Percentiles rank a stretch among this genome's conserved stretches.
These are phyloP conservation scores for Kwoniella shivajii DNA, from an alignment of 1,284 basidiomycete genomes.

Conservation along the genomic window DNA sequence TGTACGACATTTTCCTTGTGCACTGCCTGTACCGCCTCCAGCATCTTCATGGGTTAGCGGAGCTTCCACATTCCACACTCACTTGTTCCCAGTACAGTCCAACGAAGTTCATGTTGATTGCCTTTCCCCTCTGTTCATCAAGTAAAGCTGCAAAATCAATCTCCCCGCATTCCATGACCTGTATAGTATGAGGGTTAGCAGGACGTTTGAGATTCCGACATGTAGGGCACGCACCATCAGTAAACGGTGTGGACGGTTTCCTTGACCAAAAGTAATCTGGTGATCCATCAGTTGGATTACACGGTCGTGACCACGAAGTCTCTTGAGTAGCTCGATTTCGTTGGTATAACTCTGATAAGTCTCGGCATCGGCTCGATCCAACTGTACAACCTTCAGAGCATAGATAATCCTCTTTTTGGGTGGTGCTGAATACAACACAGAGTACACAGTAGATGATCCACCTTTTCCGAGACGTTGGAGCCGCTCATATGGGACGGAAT, in stretches of 20 bases:
- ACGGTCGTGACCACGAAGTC: conserved; percentile 80
- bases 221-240: conserved; percentile 62
- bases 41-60: conserved; percentile 65
- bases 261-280: conserved; percentile 65
- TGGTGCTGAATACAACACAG: conserved; percentile 65
- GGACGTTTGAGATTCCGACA: neutral
- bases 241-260: conserved; percentile 65
- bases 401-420: conserved; percentile 69
- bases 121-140: conserved; percentile 75
- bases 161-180: conserved; percentile 91
- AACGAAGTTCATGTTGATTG: conserved; percentile 86
- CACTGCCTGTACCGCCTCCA: conserved; percentile 91
- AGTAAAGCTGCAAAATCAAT: conserved; percentile 80
- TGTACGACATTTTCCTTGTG: conserved; percentile 96
- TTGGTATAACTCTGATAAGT: conserved; percentile 91
- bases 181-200: conserved; percentile 13
- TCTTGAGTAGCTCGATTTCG: conserved; percentile 83
- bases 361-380: conserved; percentile 81
- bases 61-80: conserved; percentile 23
- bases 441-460: conserved; percentile 89
- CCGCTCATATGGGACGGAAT: conserved; percentile 76
- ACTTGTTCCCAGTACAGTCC: conserved; percentile 95
- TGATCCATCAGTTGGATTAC: conserved; percentile 88
- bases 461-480: conserved; percentile 87
- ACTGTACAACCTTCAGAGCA: conserved; percentile 83